phyloP scores from a whole-genome alignment of 148 eudicot species.

The Nepenthes gracilis region DNA sequence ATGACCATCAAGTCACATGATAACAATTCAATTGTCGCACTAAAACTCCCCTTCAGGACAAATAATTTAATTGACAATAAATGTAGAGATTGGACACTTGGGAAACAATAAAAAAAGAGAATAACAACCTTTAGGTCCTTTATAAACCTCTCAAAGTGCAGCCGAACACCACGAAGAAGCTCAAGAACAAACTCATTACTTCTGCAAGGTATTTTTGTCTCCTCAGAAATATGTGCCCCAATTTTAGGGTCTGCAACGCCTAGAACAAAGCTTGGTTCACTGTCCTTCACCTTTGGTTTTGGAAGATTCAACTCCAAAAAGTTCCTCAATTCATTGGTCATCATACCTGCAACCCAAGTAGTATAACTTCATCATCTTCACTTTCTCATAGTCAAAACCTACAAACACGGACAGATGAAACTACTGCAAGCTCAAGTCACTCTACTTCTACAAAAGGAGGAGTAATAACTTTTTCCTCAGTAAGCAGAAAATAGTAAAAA shows the following conservation, averaged over 20 bases:
- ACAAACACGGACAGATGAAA: not conserved
- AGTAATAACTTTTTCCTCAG: too few species aligned
- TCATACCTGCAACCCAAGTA: conserved; percentile 37
- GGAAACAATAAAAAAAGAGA: not conserved
- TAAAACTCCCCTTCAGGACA: not conserved
- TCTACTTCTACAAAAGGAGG: too few species aligned
- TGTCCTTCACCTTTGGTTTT: conserved; percentile 50
- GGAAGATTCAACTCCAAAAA: conserved; percentile 65
- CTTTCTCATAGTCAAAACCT: not conserved
- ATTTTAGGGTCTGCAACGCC: conserved; percentile 83
- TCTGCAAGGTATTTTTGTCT: conserved; percentile 71
- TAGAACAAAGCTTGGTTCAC: conserved; percentile 56
- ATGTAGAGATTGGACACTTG: not conserved
- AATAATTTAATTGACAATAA: not conserved
- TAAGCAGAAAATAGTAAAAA: too few species aligned
- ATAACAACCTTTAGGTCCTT: conserved; percentile 71
- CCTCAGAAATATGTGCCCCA: conserved; percentile 71
- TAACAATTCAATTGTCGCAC: too few species aligned
- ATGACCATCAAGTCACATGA: too few species aligned
- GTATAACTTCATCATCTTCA: not conserved
- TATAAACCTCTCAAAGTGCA: conserved; percentile 69
- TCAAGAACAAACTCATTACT: conserved; percentile 78
- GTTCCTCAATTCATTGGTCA: conserved; percentile 80
- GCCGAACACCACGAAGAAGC: conserved; percentile 90
- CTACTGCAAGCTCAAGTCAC: not conserved